Evolutionary conservation across 371 early-diverging fungal genomes (phyloP), one percentile per base, ranked within the genome.

Genomic region (Mucor mucedo): DNA sequence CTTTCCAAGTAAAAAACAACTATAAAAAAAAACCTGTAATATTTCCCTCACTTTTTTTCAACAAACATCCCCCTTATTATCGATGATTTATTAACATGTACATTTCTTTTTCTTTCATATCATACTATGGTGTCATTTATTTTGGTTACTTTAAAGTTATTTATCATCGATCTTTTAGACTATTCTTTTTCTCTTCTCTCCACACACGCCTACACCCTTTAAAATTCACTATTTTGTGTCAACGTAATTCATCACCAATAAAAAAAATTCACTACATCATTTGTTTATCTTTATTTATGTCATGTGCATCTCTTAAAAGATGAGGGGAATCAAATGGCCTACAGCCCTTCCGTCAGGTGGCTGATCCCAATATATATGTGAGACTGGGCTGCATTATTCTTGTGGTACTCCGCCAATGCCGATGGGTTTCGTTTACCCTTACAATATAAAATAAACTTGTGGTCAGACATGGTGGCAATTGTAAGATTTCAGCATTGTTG

Each of bases 41-140:
- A 50, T 50, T 50, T 50, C 50, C 50, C 50, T 14, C 21, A 21
- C 21, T 21, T 21, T 21, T 21, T 21, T 21, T 30, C 50, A 27
- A 30, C 28, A 6, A 35, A 35, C 35, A 35, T 35, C 50, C 50
- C 32, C 28, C 13, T 50, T 50, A 28, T 21, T 50, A 13, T 38
- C 41, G 53, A 54, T 55, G 50, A 52, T 60, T 50, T 42, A 50
- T 60, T 33, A 33, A 47, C 47, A 53, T 62, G 62, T 62, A 62
- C 62, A 62, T 62, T 62, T 55, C 55, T 35, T 45, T 44, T 50
- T 35, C 50, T 42, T 50, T 50, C 54, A 53, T 53, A 54, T 62
- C 54, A 62, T 52, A 61, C 16, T 42, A 42, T 57, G 30, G 56
- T 42, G 55, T 55, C 55, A 55, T 55, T 55, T 55, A 27, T 56